These are phyloP conservation scores for Acmispon strigosus DNA, from an alignment of 306 rosid genomes.

Conservation along the genomic window DNA sequence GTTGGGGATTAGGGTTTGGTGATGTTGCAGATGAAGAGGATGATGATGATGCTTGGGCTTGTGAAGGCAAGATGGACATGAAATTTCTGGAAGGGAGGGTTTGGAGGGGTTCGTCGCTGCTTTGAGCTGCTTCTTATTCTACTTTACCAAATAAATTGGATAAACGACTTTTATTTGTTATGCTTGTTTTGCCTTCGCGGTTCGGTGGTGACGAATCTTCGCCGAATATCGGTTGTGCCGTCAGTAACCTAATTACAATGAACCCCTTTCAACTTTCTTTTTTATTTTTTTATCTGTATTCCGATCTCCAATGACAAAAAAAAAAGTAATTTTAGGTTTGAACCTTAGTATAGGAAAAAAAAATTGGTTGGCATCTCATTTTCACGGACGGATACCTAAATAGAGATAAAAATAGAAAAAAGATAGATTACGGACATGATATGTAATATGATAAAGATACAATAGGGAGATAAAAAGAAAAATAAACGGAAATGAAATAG, in stretches of 20 bases:
- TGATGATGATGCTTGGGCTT: conserved; percentile 55
- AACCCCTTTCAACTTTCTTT: not conserved
- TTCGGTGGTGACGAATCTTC: conserved; percentile 18
- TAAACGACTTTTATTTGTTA: not conserved
- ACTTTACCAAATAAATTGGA: not conserved
- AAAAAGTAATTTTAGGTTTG: no score
- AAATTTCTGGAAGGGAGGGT: conserved; percentile 40
- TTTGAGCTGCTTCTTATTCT: not conserved
- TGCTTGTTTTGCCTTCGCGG: not conserved
- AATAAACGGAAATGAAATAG: no score
- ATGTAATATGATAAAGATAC: no score
- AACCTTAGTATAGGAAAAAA: no score
- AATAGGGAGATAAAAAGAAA: no score
- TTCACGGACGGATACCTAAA: no score
- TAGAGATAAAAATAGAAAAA: no score
- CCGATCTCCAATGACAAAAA: no score
- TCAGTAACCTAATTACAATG: not conserved
- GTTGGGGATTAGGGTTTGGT: conserved; percentile 55
- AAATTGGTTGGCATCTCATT: no score
- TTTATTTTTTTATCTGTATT: no score
- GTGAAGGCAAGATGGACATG: conserved; percentile 98
- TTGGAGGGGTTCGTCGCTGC: conserved; percentile 5
- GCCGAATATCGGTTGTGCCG: conserved; percentile 7
- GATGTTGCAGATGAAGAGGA: conserved; percentile 44
- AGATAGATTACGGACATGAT: no score